Conservation (phyloP, 441 rosid species). For the Lepidium campestre region DNA sequence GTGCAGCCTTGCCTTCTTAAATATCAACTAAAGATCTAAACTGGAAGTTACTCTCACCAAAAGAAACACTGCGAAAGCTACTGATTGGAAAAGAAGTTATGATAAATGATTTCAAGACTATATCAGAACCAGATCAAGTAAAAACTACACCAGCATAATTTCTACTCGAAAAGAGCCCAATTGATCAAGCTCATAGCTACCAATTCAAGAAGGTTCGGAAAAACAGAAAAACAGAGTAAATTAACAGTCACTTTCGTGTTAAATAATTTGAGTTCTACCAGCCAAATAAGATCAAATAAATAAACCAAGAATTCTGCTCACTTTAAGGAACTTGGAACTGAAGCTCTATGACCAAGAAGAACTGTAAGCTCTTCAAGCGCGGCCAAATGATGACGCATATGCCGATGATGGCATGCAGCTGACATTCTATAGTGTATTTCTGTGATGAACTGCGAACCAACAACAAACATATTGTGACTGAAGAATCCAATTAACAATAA, state of each 20-base stretch:
- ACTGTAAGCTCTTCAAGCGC: constrained; percentile 79
- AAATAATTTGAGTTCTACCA: not conserved
- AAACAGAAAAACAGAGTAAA: not conserved
- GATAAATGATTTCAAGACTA: constrained; percentile 5
- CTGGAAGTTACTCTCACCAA: constrained; percentile 1
- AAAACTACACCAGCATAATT: constrained; percentile 1
- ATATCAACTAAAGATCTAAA: constrained; percentile 6
- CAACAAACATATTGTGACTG: constrained; percentile 14
- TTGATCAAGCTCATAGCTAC: constrained; percentile 10
- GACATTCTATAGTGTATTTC: constrained; percentile 85
- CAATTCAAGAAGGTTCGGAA: not conserved
- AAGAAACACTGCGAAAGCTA: constrained; percentile 1
- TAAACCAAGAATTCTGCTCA: constrained; percentile 33
- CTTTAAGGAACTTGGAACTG: constrained; percentile 80
- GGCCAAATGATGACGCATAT: constrained; percentile 73
- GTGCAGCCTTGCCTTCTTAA: constrained; percentile 1
- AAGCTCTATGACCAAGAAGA: constrained; percentile 78
- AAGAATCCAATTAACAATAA: constrained; percentile 5
- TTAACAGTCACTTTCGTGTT: constrained; percentile 3
- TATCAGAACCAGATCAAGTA: not conserved
- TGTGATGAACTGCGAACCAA: constrained; percentile 62
- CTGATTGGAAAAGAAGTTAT: not conserved
- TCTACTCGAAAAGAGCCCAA: constrained; percentile 9
- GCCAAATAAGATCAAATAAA: not conserved
- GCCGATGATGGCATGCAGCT: constrained; percentile 82